Evolutionary conservation across 2,329 filamentous ascomycete species (phyloP).

Genomic region (Aspergillus pseudoglaucus): DNA sequence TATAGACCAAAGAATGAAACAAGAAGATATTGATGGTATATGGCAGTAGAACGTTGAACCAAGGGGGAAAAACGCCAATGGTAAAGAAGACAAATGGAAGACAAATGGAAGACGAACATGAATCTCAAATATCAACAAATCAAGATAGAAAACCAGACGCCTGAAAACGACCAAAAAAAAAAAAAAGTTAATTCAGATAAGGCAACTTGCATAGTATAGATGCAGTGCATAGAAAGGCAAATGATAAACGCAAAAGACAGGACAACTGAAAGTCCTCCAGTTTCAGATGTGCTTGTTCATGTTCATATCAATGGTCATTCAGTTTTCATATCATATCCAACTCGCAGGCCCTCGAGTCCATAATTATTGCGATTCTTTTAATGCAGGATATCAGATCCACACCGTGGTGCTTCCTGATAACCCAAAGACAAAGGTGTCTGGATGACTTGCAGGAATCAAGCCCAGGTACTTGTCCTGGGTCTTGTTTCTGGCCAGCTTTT

Average conservation of each 20-base stretch:
- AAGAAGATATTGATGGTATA: conserved; percentile 3
- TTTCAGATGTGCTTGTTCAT: conserved; percentile 7
- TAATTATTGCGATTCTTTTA: not conserved
- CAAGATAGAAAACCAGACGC: not conserved
- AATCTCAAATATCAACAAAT: not conserved
- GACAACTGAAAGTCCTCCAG: not conserved
- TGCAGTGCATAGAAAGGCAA: conserved; percentile 2
- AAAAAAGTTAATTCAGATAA: not conserved
- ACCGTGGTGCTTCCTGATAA: not conserved
- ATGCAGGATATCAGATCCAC: not conserved
- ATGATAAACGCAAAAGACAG: conserved; percentile 4
- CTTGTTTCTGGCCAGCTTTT: not conserved
- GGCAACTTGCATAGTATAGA: not conserved
- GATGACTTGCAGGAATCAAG: not conserved
- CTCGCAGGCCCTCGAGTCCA: not conserved
- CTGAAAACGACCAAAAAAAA: not conserved
- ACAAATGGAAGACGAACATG: not conserved
- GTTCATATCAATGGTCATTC: conserved; percentile 13
- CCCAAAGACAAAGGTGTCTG: not conserved
- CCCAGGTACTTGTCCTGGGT: not conserved
- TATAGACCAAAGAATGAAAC: conserved; percentile 2
- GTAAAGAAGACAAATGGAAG: conserved; percentile 1
- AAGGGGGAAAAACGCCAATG: conserved; percentile 2
- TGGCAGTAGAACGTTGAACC: conserved; percentile 2
- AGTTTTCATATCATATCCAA: conserved; percentile 14